Base-by-base conservation (phyloP, 306 rosid species). In the Inga oerstediana region DNA sequence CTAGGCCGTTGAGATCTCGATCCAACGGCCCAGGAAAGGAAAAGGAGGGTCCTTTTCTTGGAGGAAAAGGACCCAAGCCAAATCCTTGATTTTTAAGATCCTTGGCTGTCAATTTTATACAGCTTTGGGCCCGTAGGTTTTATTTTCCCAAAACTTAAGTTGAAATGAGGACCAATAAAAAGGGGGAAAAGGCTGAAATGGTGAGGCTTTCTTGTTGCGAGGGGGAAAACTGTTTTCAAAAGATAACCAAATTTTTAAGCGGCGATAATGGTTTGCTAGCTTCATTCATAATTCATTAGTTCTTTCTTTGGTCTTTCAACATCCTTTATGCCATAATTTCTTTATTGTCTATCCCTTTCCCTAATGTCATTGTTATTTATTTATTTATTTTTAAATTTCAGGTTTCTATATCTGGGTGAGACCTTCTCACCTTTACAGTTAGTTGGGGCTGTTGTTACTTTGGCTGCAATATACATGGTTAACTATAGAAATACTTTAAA, bases 391-490 rank as follows among this genome's bases (percentile, higher is more conserved):
- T 70, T 37, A 37, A 11, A 62, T 80, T 82, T 73, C 93, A 96
- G 98, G 88, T 96, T 89, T 87, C 82, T 93, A 32, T 93, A 91
- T 89, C 91, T 96, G 58, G 96, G 93, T 3, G 97, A 93, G 89
- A 93, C 97, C 74, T 93, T 96, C 92, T 88, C 98, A 59, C 97
- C 97, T 34, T 76, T 93, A 82, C 98, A 95, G 79, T 90, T 95
- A 45, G 85, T 85, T 84, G 99, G 99, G n/a, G 99, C 97, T n/a
- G 24, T 86, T 75, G 41, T 95, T 52, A 95, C 99, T 56, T 72
- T 96, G 72, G 89, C 86, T 84, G 90, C 89, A 75, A 93, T 96
- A 86, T 96, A 92, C 90, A 84, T 91, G 97, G 97, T 96, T 59
- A 93, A 93, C 92, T 90, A 82, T 87, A 84, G 76, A 84, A 85